phyloP scores from a whole-genome alignment of 176 grass and related monocot species.

The Ampelocalamus luodianensis region DNA sequence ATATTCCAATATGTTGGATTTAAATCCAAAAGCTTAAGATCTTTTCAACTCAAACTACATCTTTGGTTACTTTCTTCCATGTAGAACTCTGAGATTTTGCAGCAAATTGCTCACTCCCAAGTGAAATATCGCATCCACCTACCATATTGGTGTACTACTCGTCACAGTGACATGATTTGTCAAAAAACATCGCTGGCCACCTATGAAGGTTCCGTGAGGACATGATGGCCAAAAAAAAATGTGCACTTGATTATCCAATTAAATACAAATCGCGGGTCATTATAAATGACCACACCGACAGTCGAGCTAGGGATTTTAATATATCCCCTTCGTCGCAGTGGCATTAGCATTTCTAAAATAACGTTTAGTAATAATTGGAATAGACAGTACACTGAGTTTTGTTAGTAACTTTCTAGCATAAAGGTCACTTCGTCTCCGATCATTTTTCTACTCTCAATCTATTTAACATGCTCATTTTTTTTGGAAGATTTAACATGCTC shows the following conservation, averaged over 20 bases:
- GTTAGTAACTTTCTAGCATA: neutral
- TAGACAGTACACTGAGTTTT: neutral
- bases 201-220: neutral
- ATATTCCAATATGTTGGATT: no score
- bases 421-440: neutral
- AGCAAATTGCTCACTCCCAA: no score
- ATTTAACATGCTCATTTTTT: neutral
- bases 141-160: neutral
- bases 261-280: neutral
- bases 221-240: neutral
- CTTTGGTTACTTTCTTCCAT: no score
- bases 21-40: no score
- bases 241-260: neutral
- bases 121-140: no score
- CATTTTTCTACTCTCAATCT: no score
- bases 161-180: neutral
- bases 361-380: neutral
- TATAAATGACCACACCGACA: slow-evolving; percentile 41
- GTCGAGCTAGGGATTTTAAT: neutral
- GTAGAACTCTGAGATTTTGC: no score
- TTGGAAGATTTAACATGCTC: no score
- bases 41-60: no score
- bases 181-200: neutral
- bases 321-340: neutral
- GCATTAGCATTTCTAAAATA: neutral